Conservation (phyloP, 331 rosid species). For the Acacia concinna region DNA sequence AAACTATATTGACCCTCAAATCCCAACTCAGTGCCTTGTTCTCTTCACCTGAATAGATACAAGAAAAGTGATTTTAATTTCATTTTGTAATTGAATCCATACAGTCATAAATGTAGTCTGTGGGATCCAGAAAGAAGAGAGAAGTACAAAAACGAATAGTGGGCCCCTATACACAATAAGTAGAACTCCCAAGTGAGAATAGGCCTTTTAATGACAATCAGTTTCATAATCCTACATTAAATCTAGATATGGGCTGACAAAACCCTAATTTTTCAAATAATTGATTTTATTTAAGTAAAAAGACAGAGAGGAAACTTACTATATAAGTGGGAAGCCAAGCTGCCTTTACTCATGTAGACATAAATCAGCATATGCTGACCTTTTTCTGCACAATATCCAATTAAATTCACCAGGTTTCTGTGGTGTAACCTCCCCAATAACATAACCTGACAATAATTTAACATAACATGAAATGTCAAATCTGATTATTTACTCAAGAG, state of each 20-base stretch:
- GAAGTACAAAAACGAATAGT: background rate
- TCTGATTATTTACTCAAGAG: background rate
- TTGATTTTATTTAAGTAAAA: background rate
- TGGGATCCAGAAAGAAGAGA: background rate
- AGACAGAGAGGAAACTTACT: constrained; percentile 53
- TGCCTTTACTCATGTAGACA: constrained; percentile 92
- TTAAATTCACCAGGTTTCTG: constrained; percentile 87
- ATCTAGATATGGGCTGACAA: background rate
- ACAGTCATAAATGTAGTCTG: background rate
- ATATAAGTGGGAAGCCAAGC: constrained; percentile 92
- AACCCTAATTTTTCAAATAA: background rate
- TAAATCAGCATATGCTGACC: constrained; percentile 91
- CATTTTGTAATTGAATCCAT: constrained; percentile 9
- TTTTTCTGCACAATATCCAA: constrained; percentile 91
- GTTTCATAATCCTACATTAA: background rate
- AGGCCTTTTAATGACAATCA: background rate
- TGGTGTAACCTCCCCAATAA: constrained; percentile 96
- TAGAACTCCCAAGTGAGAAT: background rate
- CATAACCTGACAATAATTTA: constrained; percentile 63
- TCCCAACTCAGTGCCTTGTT: constrained; percentile 80
- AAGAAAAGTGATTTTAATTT: background rate
- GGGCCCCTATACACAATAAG: background rate
- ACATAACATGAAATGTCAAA: constrained; percentile 20
- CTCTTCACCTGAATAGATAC: constrained; percentile 54
- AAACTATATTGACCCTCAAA: constrained; percentile 76